These are phyloP conservation scores for Ophiorrhiza pumila DNA, from an alignment of 257 asterid genomes.

Conservation along the genomic window DNA sequence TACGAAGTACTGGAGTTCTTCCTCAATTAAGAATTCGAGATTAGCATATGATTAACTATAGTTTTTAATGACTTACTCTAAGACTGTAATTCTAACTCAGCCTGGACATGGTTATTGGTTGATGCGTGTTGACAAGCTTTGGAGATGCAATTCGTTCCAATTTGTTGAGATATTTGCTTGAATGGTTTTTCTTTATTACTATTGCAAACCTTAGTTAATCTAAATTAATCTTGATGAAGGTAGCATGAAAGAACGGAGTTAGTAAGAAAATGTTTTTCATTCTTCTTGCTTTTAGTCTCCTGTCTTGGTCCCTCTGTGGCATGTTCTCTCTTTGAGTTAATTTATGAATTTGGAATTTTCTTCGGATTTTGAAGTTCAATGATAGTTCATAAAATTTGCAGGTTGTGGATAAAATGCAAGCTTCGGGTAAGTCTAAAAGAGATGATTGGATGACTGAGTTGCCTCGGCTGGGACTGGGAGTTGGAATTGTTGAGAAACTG, in stretches of 20 bases:
- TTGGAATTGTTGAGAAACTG: slow-evolving; percentile 63
- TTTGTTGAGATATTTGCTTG: background rate
- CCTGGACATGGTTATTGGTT: background rate
- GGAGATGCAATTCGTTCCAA: background rate
- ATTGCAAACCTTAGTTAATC: background rate
- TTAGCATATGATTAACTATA: too few species aligned
- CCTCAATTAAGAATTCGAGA: background rate
- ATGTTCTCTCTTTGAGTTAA: background rate
- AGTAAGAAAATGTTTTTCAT: background rate
- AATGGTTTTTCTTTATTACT: background rate
- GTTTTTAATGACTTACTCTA: too few species aligned
- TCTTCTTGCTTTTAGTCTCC: background rate
- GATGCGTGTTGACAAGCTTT: too few species aligned
- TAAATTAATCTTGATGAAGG: background rate
- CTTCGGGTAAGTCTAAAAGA: slow-evolving; percentile 79
- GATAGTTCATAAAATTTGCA: slow-evolving; percentile 24
- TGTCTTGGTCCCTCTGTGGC: background rate
- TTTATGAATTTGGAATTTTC: background rate
- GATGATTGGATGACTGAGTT: slow-evolving; percentile 84
- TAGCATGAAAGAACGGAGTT: background rate
- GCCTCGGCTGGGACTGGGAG: slow-evolving; percentile 70
- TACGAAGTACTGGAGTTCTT: background rate
- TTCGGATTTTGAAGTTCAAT: slow-evolving; percentile 8
- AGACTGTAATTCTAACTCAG: background rate
- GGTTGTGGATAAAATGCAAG: slow-evolving; percentile 88